Percentiles rank a stretch among this genome's conserved stretches.
Evolutionary conservation across 768 basidiomycete species (phyloP).

Genomic region (Trametes cubensis): DNA sequence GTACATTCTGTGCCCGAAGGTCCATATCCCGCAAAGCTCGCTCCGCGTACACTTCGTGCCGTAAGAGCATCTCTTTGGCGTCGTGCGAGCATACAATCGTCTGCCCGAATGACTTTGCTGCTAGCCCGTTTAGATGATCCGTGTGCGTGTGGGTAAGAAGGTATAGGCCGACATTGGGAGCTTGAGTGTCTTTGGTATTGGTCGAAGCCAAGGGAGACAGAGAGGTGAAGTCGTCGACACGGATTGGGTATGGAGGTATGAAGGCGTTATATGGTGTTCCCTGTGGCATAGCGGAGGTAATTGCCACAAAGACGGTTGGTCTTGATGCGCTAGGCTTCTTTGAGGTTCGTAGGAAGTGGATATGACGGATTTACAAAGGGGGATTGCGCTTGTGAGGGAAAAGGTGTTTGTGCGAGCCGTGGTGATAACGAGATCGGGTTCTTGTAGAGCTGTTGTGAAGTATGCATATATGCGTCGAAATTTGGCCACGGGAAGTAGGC

Average conservation of each 20-base stretch:
- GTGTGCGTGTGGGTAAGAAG: constrained; percentile 91
- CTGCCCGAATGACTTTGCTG: constrained; percentile 72
- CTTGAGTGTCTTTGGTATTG: constrained; percentile 27
- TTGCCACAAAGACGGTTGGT: background rate
- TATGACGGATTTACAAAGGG: background rate
- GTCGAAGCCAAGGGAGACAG: constrained; percentile 33
- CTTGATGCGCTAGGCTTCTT: background rate
- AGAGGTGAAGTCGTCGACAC: constrained; percentile 79
- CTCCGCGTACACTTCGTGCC: constrained; percentile 71
- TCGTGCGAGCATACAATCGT: constrained; percentile 78
- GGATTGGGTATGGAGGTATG: constrained; percentile 75
- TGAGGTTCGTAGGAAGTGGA: background rate
- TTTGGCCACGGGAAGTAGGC: background rate
- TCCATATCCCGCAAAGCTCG: constrained; percentile 58
- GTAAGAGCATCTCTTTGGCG: constrained; percentile 84
- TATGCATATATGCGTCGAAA: background rate
- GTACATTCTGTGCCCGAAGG: constrained; percentile 50
- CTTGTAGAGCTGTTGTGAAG: background rate
- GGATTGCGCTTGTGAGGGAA: background rate
- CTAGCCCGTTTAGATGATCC: constrained; percentile 81
- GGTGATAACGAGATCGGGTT: background rate
- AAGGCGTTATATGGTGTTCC: constrained; percentile 81
- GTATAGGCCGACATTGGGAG: constrained; percentile 50
- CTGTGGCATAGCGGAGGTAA: constrained; percentile 57
- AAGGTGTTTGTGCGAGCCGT: background rate